These are phyloP conservation scores for Delphinella strobiligena DNA, from an alignment of 2,329 filamentous ascomycete genomes.

Conservation along the genomic window DNA sequence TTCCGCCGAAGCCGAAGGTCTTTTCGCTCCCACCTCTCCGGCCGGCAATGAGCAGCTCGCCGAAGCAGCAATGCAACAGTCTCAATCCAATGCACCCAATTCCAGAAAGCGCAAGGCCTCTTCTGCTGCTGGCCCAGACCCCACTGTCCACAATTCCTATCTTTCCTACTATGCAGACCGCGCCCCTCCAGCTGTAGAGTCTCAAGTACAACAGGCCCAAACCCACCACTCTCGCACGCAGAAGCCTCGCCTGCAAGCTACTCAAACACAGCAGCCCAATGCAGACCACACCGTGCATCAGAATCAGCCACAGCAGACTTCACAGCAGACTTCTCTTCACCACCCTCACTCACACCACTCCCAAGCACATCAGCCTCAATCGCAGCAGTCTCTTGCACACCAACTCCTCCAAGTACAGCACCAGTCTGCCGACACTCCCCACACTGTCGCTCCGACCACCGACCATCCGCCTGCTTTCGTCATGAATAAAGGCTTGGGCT, in stretches of 20 bases:
- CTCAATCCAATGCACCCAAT: neutral
- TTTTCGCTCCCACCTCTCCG: slow-evolving; percentile 2
- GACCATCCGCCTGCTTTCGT: slow-evolving; percentile 15
- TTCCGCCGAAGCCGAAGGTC: too few species aligned
- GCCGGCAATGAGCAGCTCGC: neutral
- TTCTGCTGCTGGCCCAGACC: neutral
- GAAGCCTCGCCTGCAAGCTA: too few species aligned
- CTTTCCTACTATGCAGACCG: neutral
- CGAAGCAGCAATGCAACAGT: neutral
- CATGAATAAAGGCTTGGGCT: slow-evolving; percentile 20
- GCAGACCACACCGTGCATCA: too few species aligned
- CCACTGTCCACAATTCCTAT: neutral
- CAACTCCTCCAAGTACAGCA: too few species aligned
- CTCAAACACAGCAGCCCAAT: too few species aligned
- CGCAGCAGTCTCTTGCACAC: neutral
- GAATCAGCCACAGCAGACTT: too few species aligned
- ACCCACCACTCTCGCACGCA: too few species aligned
- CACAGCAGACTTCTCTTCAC: too few species aligned
- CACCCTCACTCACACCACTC: neutral
- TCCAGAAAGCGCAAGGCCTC: slow-evolving; percentile 5
- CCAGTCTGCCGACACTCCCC: too few species aligned
- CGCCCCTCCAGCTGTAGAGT: slow-evolving; percentile 1
- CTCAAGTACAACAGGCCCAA: slow-evolving; percentile 9
- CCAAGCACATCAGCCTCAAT: neutral
- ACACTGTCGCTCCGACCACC: neutral